phyloP scores from a whole-genome alignment of 176 grass and related monocot genomes.

The Avena insularis region DNA sequence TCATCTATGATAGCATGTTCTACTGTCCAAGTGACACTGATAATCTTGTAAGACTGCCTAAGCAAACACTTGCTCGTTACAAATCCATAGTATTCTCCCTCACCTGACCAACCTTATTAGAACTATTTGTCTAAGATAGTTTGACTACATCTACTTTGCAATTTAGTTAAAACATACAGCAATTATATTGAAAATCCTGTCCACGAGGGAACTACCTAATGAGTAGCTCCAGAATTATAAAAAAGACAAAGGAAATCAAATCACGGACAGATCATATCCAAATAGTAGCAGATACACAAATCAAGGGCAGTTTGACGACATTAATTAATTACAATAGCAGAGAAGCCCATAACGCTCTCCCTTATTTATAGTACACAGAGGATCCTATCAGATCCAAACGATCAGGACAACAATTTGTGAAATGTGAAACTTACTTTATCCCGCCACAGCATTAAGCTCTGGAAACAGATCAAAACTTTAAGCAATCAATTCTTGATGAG shows the following conservation, averaged over 20 bases:
- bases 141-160: neutral
- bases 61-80: too few species aligned
- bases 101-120: neutral
- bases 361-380: conserved; percentile 50
- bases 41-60: too few species aligned
- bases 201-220: neutral
- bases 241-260: neutral
- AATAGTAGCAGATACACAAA: conserved; percentile 25
- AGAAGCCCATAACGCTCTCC: conserved; percentile 18
- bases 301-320: neutral
- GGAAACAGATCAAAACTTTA: conserved; percentile 51
- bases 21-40: too few species aligned
- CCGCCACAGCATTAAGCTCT: conserved; percentile 39
- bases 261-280: neutral
- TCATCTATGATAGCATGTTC: too few species aligned
- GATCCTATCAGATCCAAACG: conserved; percentile 28
- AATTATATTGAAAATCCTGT: neutral
- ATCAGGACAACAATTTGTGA: conserved; percentile 28
- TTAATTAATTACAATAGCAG: conserved; percentile 40
- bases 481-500: conserved; percentile 30
- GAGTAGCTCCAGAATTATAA: neutral
- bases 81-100: neutral
- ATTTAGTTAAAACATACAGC: neutral
- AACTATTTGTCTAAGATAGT: neutral
- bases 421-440: conserved; percentile 28